Conservation (phyloP, 2,329 filamentous ascomycete genomes). For the Chaetomium strumarium region DNA sequence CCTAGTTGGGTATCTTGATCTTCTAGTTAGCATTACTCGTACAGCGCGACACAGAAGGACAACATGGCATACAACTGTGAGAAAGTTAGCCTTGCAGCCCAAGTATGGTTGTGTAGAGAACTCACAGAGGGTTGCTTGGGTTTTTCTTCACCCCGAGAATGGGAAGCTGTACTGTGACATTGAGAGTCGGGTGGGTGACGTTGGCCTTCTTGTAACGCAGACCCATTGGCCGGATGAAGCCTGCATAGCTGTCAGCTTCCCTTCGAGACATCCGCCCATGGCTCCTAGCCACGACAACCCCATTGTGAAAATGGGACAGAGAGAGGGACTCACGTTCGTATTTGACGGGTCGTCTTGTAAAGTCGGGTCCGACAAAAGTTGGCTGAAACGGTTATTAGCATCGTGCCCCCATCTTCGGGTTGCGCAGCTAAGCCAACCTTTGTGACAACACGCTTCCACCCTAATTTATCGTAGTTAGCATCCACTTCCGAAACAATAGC, state of each 20-base stretch:
- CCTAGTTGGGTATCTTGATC: conserved; percentile 82
- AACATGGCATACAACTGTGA: conserved; percentile 8
- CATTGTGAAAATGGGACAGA: too few relatives aligned
- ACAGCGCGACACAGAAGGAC: neutral
- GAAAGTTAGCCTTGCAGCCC: neutral
- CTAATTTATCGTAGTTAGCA: conserved; percentile 24
- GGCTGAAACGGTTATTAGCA: conserved; percentile 36
- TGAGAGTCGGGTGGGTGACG: conserved; percentile 41
- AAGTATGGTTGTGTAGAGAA: neutral
- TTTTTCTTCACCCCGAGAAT: conserved; percentile 63
- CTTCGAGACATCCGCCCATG: too few relatives aligned
- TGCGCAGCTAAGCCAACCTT: conserved; percentile 36
- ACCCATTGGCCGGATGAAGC: conserved; percentile 72
- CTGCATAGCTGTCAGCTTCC: conserved; percentile 21
- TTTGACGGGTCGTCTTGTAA: conserved; percentile 83
- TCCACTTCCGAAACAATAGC: conserved; percentile 22
- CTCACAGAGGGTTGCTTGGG: conserved; percentile 64
- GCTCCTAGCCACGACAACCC: too few relatives aligned
- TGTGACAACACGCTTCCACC: conserved; percentile 53
- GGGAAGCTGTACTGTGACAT: conserved; percentile 71
- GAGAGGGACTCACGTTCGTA: conserved; percentile 48
- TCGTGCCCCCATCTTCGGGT: too few relatives aligned
- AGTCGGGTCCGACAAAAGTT: conserved; percentile 86
- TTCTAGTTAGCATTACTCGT: conserved; percentile 42
- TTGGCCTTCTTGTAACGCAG: conserved; percentile 74